Percentiles rank a stretch among this genome's conserved stretches.
Conservation (phyloP, 495 filamentous ascomycete species). For the Arthonia radiata region DNA sequence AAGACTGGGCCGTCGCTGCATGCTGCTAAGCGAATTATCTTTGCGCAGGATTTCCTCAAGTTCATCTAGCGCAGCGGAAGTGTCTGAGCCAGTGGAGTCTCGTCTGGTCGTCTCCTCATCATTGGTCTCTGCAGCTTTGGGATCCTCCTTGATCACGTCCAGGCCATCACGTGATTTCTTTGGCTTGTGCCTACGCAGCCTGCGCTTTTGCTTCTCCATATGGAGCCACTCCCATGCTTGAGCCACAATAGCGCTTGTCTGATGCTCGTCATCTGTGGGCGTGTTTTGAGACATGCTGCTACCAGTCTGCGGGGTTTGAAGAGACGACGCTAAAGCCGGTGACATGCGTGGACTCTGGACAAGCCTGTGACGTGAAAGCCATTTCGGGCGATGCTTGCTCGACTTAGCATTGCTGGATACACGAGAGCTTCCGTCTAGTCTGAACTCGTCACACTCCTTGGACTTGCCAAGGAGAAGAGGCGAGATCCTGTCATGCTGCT, state of each 20-base stretch:
- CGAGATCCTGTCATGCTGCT: slow-evolving; percentile 14
- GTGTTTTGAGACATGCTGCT: no score
- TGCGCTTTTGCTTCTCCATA: background rate
- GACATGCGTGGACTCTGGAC: slow-evolving; percentile 10
- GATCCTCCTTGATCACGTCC: slow-evolving; percentile 44
- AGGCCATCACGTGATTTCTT: slow-evolving; percentile 27
- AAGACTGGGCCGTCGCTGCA: slow-evolving; percentile 9
- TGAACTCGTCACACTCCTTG: slow-evolving; percentile 13
- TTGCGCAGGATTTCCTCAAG: slow-evolving; percentile 1
- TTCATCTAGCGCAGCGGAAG: background rate
- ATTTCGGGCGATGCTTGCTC: slow-evolving; percentile 10
- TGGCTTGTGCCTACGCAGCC: background rate
- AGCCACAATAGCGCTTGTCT: no score
- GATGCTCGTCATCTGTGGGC: no score
- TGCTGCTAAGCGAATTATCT: slow-evolving; percentile 1
- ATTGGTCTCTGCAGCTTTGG: slow-evolving; percentile 15
- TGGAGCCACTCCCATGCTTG: slow-evolving; percentile 2
- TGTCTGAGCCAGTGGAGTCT: background rate
- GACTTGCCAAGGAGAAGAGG: slow-evolving; percentile 13
- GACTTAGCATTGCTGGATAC: no score
- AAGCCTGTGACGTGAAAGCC: no score
- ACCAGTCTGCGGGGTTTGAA: slow-evolving; percentile 3
- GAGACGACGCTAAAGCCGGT: slow-evolving; percentile 7
- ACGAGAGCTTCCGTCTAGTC: slow-evolving; percentile 9
- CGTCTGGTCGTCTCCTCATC: slow-evolving; percentile 1